phyloP scores from a whole-genome alignment of 441 rosid species.

The Populus hybrid region DNA sequence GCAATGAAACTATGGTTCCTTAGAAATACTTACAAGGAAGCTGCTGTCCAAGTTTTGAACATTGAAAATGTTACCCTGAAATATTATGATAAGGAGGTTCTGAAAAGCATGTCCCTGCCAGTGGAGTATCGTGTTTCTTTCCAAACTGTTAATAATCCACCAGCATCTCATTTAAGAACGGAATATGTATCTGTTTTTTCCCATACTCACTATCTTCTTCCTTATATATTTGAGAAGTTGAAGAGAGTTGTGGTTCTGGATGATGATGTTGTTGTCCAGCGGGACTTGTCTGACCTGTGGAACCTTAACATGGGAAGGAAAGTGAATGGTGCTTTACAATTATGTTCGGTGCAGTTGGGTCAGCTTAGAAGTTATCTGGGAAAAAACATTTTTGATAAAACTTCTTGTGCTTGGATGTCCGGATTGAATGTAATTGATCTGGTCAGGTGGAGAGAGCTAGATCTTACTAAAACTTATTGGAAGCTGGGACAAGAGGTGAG shows the following conservation, averaged over 20 bases:
- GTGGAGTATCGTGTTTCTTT: constrained; percentile 81
- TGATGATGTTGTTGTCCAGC: constrained; percentile 78
- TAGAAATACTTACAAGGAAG: constrained; percentile 54
- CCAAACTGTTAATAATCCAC: constrained; percentile 31
- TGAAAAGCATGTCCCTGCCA: constrained; percentile 50
- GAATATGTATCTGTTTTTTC: constrained; percentile 77
- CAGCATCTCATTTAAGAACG: constrained; percentile 41
- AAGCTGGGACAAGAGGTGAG: constrained; percentile 63
- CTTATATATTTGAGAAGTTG: constrained; percentile 63
- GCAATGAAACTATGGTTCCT: constrained; percentile 85
- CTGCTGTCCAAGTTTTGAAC: constrained; percentile 67
- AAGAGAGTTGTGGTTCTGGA: constrained; percentile 68
- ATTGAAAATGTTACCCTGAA: constrained; percentile 54
- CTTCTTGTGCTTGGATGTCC: constrained; percentile 89
- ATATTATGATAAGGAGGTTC: constrained; percentile 39
- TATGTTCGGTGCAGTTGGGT: constrained; percentile 68
- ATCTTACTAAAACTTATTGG: constrained; percentile 63
- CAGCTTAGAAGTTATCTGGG: constrained; percentile 54
- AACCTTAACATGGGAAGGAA: constrained; percentile 70
- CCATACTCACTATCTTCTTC: constrained; percentile 76
- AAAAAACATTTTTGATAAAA: constrained; percentile 36
- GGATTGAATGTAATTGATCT: constrained; percentile 89
- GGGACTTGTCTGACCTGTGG: constrained; percentile 63
- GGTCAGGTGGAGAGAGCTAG: constrained; percentile 74
- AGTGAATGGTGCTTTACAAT: constrained; percentile 75